These are phyloP conservation scores for Nissolia schottii DNA, from an alignment of 306 rosid species.

Conservation along the genomic window DNA sequence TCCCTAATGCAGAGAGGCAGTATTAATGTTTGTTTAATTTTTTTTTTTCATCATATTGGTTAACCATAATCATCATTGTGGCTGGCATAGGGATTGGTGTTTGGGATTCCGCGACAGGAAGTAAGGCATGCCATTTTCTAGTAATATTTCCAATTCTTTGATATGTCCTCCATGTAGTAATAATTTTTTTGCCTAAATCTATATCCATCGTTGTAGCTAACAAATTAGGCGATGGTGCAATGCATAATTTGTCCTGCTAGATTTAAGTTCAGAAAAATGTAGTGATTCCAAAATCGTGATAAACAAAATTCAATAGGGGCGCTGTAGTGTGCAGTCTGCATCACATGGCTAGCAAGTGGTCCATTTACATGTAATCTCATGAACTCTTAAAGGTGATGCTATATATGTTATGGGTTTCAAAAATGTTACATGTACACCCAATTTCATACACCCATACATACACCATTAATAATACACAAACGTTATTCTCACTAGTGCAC, in stretches of 20 bases:
- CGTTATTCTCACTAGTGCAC: too few species aligned
- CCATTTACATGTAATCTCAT: background rate
- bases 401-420: too few species aligned
- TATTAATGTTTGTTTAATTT: background rate
- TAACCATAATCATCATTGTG: background rate
- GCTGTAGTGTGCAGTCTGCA: background rate
- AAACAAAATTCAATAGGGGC: background rate
- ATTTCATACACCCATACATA: too few species aligned
- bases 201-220: background rate
- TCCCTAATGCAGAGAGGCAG: slow-evolving; percentile 3
- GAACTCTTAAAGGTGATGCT: too few species aligned
- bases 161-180: background rate
- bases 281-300: background rate
- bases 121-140: background rate
- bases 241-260: background rate
- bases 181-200: background rate
- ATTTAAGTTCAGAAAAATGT: background rate
- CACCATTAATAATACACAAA: too few species aligned
- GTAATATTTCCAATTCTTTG: background rate
- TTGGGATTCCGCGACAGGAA: background rate
- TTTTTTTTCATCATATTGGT: background rate
- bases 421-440: too few species aligned
- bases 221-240: background rate
- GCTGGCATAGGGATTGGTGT: slow-evolving; percentile 5
- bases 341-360: background rate